Base-by-base conservation (phyloP, 108 stramenopile genomes). In the Pseudonitzschia delicatissima region DNA sequence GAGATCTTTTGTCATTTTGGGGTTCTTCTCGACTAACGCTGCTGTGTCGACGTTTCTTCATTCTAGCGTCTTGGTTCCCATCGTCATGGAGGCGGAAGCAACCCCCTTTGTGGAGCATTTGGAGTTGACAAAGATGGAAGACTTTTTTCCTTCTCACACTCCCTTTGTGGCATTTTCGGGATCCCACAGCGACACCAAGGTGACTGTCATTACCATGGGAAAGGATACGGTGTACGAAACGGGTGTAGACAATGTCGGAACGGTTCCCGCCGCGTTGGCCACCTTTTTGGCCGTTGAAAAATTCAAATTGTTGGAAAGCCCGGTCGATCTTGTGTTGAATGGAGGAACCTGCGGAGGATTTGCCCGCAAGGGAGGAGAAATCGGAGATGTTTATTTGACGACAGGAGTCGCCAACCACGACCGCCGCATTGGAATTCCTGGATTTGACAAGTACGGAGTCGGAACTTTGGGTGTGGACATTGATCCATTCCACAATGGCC, bases 271-370 rank as follows among this genome's bases (percentile, higher is more conserved):
- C 0, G 75, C 85, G 0, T 48, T 97, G 28, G 83, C 83, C 2
- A 83, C 94, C 12, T 93, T 84, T 67, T 64, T 96, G 35, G 87
- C 94, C 4, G 57, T 93, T 15, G 66, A 86, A 36, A 89, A 88
- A 60, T 25, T 40, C 23, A 48, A 75, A 20, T 36, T 63, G 1
- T 67, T 31, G 28, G 58, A 36, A 25, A 59, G 68, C 23, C 44
- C 66, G 6, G 82, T 87, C 25, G 84, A 96, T 52, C 62, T 96
- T 7, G 66, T 98, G 0, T 81, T 98, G 59, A 98, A 97, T 74
- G 96, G 96, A 4, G 98, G 98, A 3, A 98, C 98, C 1, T 96
- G 94, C 68, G 98, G 98, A 25, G 98, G 98, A 21, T 98, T 98
- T 68, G 45, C 69, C 45, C 74, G 82, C n/a, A 88, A 82, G 69